phyloP scores from a whole-genome alignment of 805 yeast species.

The Kazachstania africana region DNA sequence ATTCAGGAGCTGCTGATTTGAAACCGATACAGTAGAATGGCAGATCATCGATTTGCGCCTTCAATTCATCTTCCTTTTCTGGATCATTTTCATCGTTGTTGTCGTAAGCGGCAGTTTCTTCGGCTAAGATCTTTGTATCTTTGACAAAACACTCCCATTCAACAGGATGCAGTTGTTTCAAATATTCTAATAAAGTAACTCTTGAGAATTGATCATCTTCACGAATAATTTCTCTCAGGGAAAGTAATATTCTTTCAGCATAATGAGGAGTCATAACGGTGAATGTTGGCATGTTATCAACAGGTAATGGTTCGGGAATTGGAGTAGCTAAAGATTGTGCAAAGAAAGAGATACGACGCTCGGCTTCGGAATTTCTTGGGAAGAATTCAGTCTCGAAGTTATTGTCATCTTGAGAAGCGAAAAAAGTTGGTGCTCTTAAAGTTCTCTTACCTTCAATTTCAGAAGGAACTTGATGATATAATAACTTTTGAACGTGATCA shows the following conservation, averaged over 20 bases:
- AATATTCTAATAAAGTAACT: constrained; percentile 84
- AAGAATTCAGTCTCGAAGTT: constrained; percentile 93
- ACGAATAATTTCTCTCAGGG: constrained; percentile 91
- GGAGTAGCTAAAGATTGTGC: constrained; percentile 99
- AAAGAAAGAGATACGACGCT: constrained; percentile 97
- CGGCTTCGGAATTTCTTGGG: constrained; percentile 96
- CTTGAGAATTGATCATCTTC: constrained; percentile 96
- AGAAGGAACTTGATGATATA: constrained; percentile 96
- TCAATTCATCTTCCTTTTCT: constrained; percentile 58
- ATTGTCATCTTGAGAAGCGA: constrained; percentile 92
- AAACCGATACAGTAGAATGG: constrained; percentile 96
- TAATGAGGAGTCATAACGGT: constrained; percentile 95
- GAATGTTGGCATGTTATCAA: constrained; percentile 98
- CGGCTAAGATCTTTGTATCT: constrained; percentile 91
- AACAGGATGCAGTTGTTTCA: constrained; percentile 88
- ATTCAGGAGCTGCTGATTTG: constrained; percentile 95
- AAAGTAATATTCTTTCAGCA: constrained; percentile 82
- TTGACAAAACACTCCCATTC: constrained; percentile 98
- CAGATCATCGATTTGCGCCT: constrained; percentile 77
- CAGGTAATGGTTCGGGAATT: constrained; percentile 97
- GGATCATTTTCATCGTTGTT: constrained; percentile 30
- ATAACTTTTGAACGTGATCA: constrained; percentile 94
- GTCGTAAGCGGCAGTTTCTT: constrained; percentile 75
- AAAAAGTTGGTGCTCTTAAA: constrained; percentile 96
- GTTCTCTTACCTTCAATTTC: constrained; percentile 98